Evolutionary conservation across 768 basidiomycete species (phyloP), one percentile per base, ranked within the genome.

Genomic region (Phylloporus sp.): DNA sequence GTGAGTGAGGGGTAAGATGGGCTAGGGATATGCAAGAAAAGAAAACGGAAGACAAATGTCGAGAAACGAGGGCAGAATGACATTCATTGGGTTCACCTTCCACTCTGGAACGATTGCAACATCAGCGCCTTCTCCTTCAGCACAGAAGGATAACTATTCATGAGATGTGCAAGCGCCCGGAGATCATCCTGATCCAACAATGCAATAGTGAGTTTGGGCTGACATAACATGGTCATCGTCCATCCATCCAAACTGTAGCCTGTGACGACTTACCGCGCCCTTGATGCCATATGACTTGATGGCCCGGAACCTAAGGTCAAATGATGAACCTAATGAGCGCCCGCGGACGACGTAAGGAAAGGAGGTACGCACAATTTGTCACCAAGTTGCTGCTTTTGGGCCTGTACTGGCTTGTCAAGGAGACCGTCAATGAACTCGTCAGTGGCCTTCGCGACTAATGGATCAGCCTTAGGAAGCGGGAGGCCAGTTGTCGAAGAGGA

Each of bases 141-240:
- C 2, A 92, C 79, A 8, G 80, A 71, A 11, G 89, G 87, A 67
- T 90, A 93, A 64, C 88, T 88, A 67, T 91, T 88, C 84, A 91
- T 85, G 38, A 95, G 77, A 66, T 91, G 89, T 6, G 89, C 86
- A 42, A 95, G 78, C 5, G 90, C 76, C 38, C 86, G 81, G 22
- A 95, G 77, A 62, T 95, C 92, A 53, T 94, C 93, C 59, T 85
- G 78, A 61, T 95, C 91, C 54, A 95, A 72, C 9, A 94, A 77
- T 5, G 79, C 73, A 59, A 97, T 90, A 1, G 92, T 94, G 55
- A 91, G 72, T 65, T 93, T 93, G 45, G 91, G 88, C 83, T 89
- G 59, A 31, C 57, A 47, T 42, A 47, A 20, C 20, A 27, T 34
- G 26, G 7, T 52, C 41, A 54, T 57, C 31, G 50, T 20, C 10